A percentile compares a stretch with the other conserved stretches of the same genome.
These are phyloP conservation scores for Ulota crispa DNA, from an alignment of 225 moss, liverwort and hornwort species.

Conservation along the genomic window DNA sequence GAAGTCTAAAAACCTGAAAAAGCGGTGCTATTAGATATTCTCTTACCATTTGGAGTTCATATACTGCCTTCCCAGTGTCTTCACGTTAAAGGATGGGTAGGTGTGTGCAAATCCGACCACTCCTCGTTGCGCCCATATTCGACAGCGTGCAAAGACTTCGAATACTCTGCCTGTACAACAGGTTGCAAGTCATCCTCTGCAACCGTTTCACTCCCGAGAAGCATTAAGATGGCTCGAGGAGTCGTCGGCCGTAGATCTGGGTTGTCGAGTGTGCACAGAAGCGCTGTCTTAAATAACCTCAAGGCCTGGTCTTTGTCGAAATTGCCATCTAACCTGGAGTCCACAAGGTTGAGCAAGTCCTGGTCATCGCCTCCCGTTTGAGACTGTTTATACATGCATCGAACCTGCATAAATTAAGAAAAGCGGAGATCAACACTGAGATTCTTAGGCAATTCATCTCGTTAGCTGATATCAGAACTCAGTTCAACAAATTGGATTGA, in stretches of 20 bases:
- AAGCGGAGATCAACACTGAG: background rate
- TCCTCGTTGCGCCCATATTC: conserved; percentile 34
- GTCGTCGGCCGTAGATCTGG: conserved; percentile 48
- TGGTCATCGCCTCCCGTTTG: conserved; percentile 25
- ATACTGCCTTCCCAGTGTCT: background rate
- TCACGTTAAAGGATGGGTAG: background rate
- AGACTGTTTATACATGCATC: conserved; percentile 49
- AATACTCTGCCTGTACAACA: conserved; percentile 32
- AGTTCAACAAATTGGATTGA: conserved; percentile 1
- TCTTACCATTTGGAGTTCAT: background rate
- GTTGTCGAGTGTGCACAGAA: conserved; percentile 54
- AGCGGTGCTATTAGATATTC: no score
- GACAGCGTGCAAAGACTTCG: conserved; percentile 25
- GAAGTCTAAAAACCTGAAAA: background rate
- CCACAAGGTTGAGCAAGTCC: conserved; percentile 41
- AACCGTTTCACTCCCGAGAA: conserved; percentile 44
- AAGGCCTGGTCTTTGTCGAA: conserved; percentile 43
- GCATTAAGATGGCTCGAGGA: conserved; percentile 35
- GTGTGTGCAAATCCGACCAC: conserved; percentile 35
- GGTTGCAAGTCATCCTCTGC: conserved; percentile 31
- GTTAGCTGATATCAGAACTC: background rate
- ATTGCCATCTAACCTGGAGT: conserved; percentile 42
- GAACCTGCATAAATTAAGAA: conserved; percentile 29
- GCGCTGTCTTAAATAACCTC: conserved; percentile 35
- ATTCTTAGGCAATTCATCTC: background rate